Percentiles rank a stretch among this genome's conserved stretches.
Evolutionary conservation across 1,284 basidiomycete genomes (phyloP).

Genomic region (Malassezia yamatoensis): DNA sequence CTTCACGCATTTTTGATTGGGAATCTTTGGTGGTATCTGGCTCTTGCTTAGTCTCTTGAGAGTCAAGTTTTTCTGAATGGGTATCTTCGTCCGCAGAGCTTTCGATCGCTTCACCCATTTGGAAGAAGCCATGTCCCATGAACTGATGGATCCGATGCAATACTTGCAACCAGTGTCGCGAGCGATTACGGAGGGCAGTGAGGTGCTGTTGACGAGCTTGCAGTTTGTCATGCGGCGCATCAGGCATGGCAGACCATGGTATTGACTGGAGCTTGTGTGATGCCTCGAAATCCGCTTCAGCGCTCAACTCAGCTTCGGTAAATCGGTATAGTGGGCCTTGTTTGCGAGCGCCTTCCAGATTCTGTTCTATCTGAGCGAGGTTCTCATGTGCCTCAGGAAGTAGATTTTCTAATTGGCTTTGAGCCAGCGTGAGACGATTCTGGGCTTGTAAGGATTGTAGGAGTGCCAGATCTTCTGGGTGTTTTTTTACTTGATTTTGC

Average conservation of each 20-base stretch:
- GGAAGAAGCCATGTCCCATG: slow-evolving; percentile 36
- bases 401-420: slow-evolving; percentile 10
- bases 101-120: slow-evolving; percentile 24
- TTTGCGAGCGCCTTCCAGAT: slow-evolving; percentile 16
- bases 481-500: not conserved
- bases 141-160: slow-evolving; percentile 36
- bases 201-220: slow-evolving; percentile 19
- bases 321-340: slow-evolving; percentile 29
- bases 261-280: not conserved
- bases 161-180: slow-evolving; percentile 27
- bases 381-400: slow-evolving; percentile 20
- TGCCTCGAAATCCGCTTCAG: slow-evolving; percentile 10
- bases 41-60: not conserved
- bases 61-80: not conserved
- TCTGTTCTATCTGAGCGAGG: slow-evolving; percentile 17
- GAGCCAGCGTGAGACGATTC: slow-evolving; percentile 2
- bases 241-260: not conserved
- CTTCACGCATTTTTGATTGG: not conserved
- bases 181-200: slow-evolving; percentile 18
- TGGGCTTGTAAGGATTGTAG: not conserved
- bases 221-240: slow-evolving; percentile 11
- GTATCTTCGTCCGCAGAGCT: not conserved
- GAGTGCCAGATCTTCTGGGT: not conserved
- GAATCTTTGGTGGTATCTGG: not conserved
- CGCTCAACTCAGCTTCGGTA: slow-evolving; percentile 18